Evolutionary conservation across 2,329 filamentous ascomycete species (phyloP).

Genomic region (Ceratocystis papillata): DNA sequence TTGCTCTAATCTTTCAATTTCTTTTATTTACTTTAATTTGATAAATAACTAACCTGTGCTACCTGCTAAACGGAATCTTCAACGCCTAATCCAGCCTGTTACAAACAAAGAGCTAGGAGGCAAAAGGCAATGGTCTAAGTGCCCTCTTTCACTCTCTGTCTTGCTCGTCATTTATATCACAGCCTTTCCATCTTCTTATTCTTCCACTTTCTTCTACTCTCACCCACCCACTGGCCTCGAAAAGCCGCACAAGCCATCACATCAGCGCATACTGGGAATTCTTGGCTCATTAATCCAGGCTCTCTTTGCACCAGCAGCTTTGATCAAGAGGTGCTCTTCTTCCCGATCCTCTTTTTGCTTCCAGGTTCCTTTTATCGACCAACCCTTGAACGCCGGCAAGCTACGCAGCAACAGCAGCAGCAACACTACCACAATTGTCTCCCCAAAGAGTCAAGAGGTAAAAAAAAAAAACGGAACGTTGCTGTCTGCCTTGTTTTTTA

Average conservation of each 20-base stretch:
- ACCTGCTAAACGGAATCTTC: neutral
- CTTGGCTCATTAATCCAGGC: conserved; percentile 14
- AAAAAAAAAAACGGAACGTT: neutral
- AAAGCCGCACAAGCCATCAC: conserved; percentile 11
- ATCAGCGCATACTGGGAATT: conserved; percentile 9
- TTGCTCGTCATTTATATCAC: neutral
- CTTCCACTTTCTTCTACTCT: neutral
- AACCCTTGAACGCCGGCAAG: neutral
- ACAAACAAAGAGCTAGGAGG: neutral
- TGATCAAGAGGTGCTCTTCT: conserved; percentile 12
- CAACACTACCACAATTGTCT: neutral
- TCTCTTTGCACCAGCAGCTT: conserved; percentile 10
- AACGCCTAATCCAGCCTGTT: neutral
- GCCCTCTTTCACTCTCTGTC: neutral
- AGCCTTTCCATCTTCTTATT: neutral
- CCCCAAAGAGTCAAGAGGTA: neutral
- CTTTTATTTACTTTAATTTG: neutral
- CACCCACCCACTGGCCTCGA: conserved; percentile 1
- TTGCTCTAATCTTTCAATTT: neutral
- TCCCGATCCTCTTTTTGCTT: conserved; percentile 7
- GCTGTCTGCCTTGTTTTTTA: neutral
- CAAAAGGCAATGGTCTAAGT: neutral
- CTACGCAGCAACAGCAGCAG: neutral
- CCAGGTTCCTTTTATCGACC: conserved; percentile 7
- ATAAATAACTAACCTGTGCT: neutral